These are phyloP conservation scores for Trypanosoma rangeli DNA, from an alignment of 208 protist genomes.

Conservation along the genomic window DNA sequence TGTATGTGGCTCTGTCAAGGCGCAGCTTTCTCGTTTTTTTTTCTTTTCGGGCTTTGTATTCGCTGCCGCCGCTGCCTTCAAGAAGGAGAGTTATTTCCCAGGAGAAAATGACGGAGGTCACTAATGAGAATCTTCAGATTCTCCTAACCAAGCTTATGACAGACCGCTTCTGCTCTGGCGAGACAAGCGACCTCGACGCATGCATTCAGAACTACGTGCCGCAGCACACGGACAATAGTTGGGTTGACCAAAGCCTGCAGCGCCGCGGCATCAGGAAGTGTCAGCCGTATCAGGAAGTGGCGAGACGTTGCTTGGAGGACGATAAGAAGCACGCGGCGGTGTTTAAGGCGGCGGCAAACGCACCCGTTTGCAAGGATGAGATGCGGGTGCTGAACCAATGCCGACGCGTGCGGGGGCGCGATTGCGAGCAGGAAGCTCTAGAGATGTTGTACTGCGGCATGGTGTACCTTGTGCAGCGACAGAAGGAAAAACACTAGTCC, in stretches of 20 bases:
- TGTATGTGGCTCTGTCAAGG: not conserved
- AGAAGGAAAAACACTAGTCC: constrained; percentile 16
- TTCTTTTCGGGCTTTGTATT: not conserved
- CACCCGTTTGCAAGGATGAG: constrained; percentile 70
- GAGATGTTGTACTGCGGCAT: constrained; percentile 87
- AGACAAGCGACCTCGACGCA: constrained; percentile 75
- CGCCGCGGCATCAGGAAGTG: constrained; percentile 69
- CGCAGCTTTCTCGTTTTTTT: constrained; percentile 5
- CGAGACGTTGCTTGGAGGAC: constrained; percentile 68
- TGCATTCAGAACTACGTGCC: constrained; percentile 88
- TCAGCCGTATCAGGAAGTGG: constrained; percentile 68
- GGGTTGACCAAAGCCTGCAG: constrained; percentile 82
- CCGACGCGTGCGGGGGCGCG: constrained; percentile 38
- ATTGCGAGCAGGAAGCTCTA: constrained; percentile 81
- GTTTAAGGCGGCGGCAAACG: constrained; percentile 58
- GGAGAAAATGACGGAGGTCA: constrained; percentile 45
- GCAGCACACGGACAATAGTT: constrained; percentile 65
- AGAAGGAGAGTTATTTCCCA: not conserved
- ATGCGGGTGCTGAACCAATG: constrained; percentile 50
- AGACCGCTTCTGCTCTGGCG: constrained; percentile 69
- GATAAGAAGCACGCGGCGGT: constrained; percentile 78
- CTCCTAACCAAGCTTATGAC: constrained; percentile 88
- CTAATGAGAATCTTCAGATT: constrained; percentile 80
- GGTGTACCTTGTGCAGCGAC: constrained; percentile 69
- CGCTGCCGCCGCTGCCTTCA: not conserved